Conservation (phyloP, 2,329 filamentous ascomycete species). For the Fusarium torreyae region DNA sequence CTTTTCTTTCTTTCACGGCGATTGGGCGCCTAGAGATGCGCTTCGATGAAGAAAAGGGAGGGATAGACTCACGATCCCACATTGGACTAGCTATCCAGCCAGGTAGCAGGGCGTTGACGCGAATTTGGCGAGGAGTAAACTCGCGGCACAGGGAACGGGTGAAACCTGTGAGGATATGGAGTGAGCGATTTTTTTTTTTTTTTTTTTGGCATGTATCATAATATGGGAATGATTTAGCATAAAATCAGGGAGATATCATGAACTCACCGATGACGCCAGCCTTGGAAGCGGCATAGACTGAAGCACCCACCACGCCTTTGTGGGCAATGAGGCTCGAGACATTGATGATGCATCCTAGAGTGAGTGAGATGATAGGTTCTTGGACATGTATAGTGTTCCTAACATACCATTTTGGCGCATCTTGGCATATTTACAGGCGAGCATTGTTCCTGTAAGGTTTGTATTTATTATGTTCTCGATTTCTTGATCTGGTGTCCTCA, state of each 20-base stretch:
- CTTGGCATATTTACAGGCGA: slow-evolving; percentile 68
- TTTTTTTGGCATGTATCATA: slow-evolving; percentile 45
- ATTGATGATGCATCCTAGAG: slow-evolving; percentile 81
- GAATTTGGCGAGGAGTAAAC: slow-evolving; percentile 72
- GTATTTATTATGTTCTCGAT: slow-evolving; percentile 74
- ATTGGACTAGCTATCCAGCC: slow-evolving; percentile 88
- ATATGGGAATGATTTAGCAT: slow-evolving; percentile 33
- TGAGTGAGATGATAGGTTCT: slow-evolving; percentile 14
- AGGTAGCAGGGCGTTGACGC: slow-evolving; percentile 85
- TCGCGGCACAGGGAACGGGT: slow-evolving; percentile 78
- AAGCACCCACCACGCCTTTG: slow-evolving; percentile 78
- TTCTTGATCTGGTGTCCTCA: slow-evolving; percentile 64
- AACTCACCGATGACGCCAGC: slow-evolving; percentile 79
- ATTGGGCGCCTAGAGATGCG: slow-evolving; percentile 20
- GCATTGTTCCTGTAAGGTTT: slow-evolving; percentile 79
- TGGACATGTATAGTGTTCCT: neutral
- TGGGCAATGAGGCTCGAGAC: slow-evolving; percentile 81
- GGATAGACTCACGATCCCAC: slow-evolving; percentile 73
- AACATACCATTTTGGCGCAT: slow-evolving; percentile 53
- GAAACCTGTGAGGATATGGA: slow-evolving; percentile 65
- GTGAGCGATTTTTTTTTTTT: slow-evolving; percentile 37
- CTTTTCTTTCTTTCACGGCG: slow-evolving; percentile 34
- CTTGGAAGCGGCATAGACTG: slow-evolving; percentile 84
- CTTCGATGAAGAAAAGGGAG: slow-evolving; percentile 30
- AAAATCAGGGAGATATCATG: slow-evolving; percentile 32